Evolutionary conservation across 331 rosid genomes (phyloP).

Genomic region (Pyrus hybrid): DNA sequence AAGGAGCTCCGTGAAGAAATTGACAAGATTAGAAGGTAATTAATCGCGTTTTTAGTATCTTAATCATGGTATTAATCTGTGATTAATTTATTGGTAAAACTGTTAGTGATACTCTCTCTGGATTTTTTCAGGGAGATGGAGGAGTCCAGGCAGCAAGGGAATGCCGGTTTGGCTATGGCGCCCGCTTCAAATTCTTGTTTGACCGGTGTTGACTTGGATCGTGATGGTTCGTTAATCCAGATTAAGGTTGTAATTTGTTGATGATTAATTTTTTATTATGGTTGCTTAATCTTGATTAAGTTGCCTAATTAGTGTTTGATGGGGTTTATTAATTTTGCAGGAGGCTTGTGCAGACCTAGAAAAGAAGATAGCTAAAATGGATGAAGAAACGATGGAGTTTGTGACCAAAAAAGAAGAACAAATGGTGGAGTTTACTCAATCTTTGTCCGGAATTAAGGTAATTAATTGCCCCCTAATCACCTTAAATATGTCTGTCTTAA

Average conservation of each 20-base stretch:
- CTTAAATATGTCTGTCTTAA: background rate
- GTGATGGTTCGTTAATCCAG: constrained; percentile 21
- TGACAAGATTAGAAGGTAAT: constrained; percentile 40
- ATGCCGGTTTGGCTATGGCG: constrained; percentile 27
- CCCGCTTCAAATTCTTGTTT: constrained; percentile 27
- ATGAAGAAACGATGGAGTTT: background rate
- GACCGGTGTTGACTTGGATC: constrained; percentile 26
- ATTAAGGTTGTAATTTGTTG: constrained; percentile 34
- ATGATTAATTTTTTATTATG: background rate
- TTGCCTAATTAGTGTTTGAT: background rate
- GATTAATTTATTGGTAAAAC: too few relatives aligned
- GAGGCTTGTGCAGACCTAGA: background rate
- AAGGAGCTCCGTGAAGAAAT: constrained; percentile 51
- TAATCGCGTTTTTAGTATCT: background rate
- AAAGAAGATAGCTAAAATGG: background rate
- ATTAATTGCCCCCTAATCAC: background rate
- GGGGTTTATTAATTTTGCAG: background rate
- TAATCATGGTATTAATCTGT: background rate
- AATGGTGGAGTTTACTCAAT: background rate
- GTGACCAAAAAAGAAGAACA: background rate
- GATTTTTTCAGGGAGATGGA: constrained; percentile 14
- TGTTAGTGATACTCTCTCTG: background rate
- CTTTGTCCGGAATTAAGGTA: background rate
- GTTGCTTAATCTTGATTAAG: background rate
- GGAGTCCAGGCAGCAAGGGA: constrained; percentile 31